Base-by-base conservation (phyloP, 2,329 filamentous ascomycete genomes). In the Trichoderma afroharzianum region DNA sequence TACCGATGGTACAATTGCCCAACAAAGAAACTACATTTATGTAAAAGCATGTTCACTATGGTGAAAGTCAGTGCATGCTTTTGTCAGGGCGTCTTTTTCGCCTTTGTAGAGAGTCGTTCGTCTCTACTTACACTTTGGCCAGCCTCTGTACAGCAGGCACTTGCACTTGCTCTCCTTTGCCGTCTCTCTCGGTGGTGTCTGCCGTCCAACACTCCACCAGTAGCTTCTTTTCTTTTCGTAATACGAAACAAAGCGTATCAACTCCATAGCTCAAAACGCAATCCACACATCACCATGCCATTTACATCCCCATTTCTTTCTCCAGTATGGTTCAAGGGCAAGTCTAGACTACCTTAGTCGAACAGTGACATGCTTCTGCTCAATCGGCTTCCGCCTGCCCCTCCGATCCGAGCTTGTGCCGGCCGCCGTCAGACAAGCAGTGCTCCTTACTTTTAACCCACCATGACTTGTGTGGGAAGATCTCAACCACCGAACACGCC, bases 401-500 rank as follows among this genome's bases (percentile, higher is more conserved):
- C 55, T 43, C 58, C 59, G 47, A 63, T 50, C 68, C 68, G 68
- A 63, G 58, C 59, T 70, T 70, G 32, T 50, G 59, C 68, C 68
- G 68, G 26, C 39, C 28, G 14, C 50, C 63, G 21, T 66, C 63
- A 66, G 47, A 64, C 62, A 33, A 50, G 24, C 61, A 39, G n/a
- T 30, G 39, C 36, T 63, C 61, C 61, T 43, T 62, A 30, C 32
- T 21, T 21, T 58, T 67, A 55, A 33, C 66, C 66, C 62, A 32
- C 24, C 58, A 55, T 53, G 58, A 36, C 58, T 36, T 63, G 28
- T 21, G 39, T 70, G 68, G 68, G 43, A 63, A 63, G 58, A 70
- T 70, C 39, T 63, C 59, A 70, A 63, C 47, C 47, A 36, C 43
- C 53, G 43, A 70, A 70, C 68, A 70, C 68, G 68, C 68, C 68